These are phyloP conservation scores for Scutellaria galericulata DNA, from an alignment of 257 asterid genomes.

Conservation along the genomic window DNA sequence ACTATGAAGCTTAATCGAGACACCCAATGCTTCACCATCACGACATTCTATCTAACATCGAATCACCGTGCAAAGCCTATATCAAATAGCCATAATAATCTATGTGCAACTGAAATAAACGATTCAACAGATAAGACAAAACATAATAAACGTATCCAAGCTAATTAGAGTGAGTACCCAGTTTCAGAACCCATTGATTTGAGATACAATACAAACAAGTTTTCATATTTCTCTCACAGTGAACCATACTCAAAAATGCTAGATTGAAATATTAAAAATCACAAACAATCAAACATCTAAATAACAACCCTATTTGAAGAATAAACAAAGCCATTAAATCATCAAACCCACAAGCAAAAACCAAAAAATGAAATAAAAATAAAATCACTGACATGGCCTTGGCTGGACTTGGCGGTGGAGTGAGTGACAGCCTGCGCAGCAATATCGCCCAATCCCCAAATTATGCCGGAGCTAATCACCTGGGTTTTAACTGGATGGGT, in stretches of 20 bases:
- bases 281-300: slow-evolving; percentile 29
- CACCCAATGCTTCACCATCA: slow-evolving; percentile 16
- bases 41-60: slow-evolving; percentile 16
- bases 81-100: slow-evolving; percentile 18
- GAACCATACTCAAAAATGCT: background rate
- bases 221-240: background rate
- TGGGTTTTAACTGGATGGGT: slow-evolving; percentile 83
- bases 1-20: background rate
- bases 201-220: background rate
- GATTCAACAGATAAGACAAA: background rate
- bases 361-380: background rate
- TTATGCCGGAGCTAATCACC: slow-evolving; percentile 80
- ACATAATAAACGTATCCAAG: too few relatives aligned
- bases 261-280: background rate
- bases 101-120: background rate
- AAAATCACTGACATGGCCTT: slow-evolving; percentile 43
- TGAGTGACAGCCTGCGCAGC: slow-evolving; percentile 82
- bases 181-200: background rate
- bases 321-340: slow-evolving; percentile 16
- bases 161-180: too few relatives aligned
- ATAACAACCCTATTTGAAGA: background rate
- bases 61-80: slow-evolving; percentile 4
- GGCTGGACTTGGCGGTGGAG: slow-evolving; percentile 52
- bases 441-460: slow-evolving; percentile 83
- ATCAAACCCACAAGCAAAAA: slow-evolving; percentile 4